These are phyloP conservation scores for Puccinia novopanici DNA, from an alignment of 1,284 basidiomycete species.

Conservation along the genomic window DNA sequence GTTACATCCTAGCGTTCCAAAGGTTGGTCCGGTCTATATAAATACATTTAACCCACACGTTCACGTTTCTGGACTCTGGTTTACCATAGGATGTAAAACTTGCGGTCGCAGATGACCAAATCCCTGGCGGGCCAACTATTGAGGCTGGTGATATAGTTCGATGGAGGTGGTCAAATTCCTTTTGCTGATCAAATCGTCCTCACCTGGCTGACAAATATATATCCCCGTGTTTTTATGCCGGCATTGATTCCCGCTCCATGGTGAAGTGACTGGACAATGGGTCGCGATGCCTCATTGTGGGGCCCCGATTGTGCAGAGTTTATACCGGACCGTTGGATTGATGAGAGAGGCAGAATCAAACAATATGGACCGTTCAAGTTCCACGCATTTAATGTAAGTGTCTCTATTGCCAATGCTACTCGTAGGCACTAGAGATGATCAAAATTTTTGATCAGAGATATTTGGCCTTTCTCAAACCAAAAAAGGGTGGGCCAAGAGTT, in stretches of 20 bases:
- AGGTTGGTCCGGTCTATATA: conserved; percentile 26
- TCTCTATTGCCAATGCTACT: background rate
- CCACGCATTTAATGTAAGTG: conserved; percentile 54
- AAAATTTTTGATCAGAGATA: background rate
- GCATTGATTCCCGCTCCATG: no score
- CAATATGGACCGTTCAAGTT: conserved; percentile 53
- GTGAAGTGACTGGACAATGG: conserved; percentile 53
- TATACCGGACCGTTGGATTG: conserved; percentile 54
- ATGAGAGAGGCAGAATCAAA: conserved; percentile 50
- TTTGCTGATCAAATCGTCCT: background rate
- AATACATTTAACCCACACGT: background rate
- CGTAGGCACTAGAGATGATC: background rate
- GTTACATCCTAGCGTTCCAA: conserved; percentile 52
- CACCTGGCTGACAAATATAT: no score
- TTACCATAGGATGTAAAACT: conserved; percentile 22
- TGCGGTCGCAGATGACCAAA: conserved; percentile 24
- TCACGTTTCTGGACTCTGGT: background rate
- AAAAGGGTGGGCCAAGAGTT: conserved; percentile 30
- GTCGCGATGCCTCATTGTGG: conserved; percentile 52
- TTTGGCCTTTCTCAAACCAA: background rate
- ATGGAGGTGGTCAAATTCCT: conserved; percentile 23
- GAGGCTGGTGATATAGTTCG: conserved; percentile 33
- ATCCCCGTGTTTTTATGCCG: no score
- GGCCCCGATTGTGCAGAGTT: conserved; percentile 53
- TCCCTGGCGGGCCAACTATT: conserved; percentile 39